Conservation (phyloP, 2,329 filamentous ascomycete genomes). For the Trichoderma koningiopsis region DNA sequence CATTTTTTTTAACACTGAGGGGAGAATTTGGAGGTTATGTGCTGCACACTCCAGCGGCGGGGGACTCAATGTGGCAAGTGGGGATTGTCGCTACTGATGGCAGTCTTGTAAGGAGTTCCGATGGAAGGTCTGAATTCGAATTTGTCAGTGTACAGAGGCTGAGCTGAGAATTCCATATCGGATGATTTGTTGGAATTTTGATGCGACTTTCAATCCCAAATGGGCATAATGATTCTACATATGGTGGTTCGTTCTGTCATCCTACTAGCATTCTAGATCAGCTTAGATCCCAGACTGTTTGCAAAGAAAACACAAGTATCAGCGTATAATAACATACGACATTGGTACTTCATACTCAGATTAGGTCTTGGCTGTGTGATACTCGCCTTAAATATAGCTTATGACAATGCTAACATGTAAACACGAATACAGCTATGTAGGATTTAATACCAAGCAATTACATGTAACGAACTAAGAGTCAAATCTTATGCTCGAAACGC, state of each 20-base stretch:
- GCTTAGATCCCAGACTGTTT: no score
- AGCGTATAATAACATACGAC: neutral
- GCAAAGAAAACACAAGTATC: neutral
- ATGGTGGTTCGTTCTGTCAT: neutral
- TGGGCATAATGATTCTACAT: neutral
- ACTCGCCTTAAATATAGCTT: neutral
- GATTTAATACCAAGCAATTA: neutral
- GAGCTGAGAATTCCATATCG: no score
- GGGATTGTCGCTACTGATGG: no score
- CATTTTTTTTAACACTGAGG: neutral
- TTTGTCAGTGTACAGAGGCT: no score
- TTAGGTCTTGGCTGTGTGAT: neutral
- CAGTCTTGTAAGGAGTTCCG: no score
- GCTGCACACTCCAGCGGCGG: neutral
- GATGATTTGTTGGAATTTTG: neutral
- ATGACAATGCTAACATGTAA: neutral
- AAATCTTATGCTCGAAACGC: neutral
- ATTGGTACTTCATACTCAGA: neutral
- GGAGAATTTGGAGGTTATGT: neutral
- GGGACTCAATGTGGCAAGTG: no score
- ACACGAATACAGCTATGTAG: neutral
- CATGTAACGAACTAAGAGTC: neutral
- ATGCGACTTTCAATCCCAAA: neutral
- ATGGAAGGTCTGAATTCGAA: no score
- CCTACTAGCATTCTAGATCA: neutral